phyloP scores from a whole-genome alignment of 2,329 filamentous ascomycete species.

The Drechslerella dactyloides region DNA sequence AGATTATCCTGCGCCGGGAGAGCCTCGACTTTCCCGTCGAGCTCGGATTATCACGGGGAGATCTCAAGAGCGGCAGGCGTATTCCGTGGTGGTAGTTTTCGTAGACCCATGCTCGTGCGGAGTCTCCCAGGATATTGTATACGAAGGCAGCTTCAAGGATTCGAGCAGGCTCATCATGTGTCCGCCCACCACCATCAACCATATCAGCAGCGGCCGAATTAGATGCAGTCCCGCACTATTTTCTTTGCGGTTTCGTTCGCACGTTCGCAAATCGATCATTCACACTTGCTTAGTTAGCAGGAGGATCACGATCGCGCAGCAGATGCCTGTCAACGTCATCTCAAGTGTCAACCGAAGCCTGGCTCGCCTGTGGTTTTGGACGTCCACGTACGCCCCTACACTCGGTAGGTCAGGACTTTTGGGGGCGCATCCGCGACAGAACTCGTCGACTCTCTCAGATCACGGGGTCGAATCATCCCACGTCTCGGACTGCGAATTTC shows the following conservation, averaged over 20 bases:
- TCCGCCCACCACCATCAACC: not conserved
- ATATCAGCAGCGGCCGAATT: slow-evolving; percentile 32
- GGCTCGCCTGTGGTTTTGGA: not conserved
- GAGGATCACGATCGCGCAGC: slow-evolving; percentile 45
- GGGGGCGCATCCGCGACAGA: slow-evolving; percentile 11
- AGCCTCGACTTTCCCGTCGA: slow-evolving; percentile 17
- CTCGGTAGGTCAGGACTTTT: not conserved
- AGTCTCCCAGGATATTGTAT: slow-evolving; percentile 50
- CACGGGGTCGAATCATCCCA: slow-evolving; percentile 51
- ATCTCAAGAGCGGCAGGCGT: slow-evolving; percentile 32
- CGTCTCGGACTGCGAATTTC: slow-evolving; percentile 45
- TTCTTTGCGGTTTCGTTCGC: slow-evolving; percentile 21
- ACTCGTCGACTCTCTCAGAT: slow-evolving; percentile 40
- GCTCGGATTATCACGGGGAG: slow-evolving; percentile 50
- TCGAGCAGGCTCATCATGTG: slow-evolving; percentile 38
- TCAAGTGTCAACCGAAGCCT: slow-evolving; percentile 9
- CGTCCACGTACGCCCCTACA: not conserved
- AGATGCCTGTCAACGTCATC: slow-evolving; percentile 46
- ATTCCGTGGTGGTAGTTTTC: slow-evolving; percentile 31
- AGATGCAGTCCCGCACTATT: slow-evolving; percentile 47
- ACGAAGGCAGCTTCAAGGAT: slow-evolving; percentile 48
- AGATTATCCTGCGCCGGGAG: slow-evolving; percentile 25
- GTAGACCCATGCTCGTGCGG: slow-evolving; percentile 41
- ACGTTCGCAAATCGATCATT: slow-evolving; percentile 18
- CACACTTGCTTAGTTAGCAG: slow-evolving; percentile 5